Percentiles rank a stretch among this genome's conserved stretches.
Evolutionary conservation across 495 filamentous ascomycete genomes (phyloP).

Genomic region (Trichoderma gamsii): DNA sequence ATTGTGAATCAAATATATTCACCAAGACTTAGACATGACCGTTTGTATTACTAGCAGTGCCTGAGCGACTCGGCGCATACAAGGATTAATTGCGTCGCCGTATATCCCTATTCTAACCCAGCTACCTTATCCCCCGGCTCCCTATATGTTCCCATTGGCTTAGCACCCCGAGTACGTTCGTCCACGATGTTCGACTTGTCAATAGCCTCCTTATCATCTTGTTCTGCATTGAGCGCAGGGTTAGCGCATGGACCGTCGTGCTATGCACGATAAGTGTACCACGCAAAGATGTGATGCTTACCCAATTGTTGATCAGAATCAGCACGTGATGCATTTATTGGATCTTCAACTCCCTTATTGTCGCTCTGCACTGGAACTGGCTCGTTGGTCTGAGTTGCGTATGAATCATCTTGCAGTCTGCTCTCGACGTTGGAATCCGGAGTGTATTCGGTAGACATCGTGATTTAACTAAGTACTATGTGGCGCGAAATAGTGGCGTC

Average conservation of each 20-base stretch:
- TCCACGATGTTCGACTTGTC: slow-evolving; percentile 31
- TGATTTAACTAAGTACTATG: no score
- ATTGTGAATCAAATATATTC: no score
- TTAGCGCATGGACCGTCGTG: background rate
- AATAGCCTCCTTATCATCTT: slow-evolving; percentile 33
- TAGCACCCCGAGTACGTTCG: slow-evolving; percentile 29
- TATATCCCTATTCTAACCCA: no score
- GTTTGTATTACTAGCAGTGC: no score
- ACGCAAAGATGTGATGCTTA: background rate
- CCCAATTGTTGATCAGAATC: background rate
- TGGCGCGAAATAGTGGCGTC: no score
- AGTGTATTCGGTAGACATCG: no score
- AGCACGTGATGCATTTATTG: background rate
- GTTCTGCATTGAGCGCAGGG: slow-evolving; percentile 17
- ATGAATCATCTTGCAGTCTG: slow-evolving; percentile 1
- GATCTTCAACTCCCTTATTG: background rate
- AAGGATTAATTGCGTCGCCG: no score
- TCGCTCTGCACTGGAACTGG: background rate
- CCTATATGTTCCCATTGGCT: slow-evolving; percentile 25
- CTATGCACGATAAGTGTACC: background rate
- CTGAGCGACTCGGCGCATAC: no score
- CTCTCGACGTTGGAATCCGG: no score
- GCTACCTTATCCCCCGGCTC: slow-evolving; percentile 27
- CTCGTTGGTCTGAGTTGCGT: background rate
- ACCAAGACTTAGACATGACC: no score